Conservation (phyloP, 176 grass and related monocot species). For the Carex cristatella region DNA sequence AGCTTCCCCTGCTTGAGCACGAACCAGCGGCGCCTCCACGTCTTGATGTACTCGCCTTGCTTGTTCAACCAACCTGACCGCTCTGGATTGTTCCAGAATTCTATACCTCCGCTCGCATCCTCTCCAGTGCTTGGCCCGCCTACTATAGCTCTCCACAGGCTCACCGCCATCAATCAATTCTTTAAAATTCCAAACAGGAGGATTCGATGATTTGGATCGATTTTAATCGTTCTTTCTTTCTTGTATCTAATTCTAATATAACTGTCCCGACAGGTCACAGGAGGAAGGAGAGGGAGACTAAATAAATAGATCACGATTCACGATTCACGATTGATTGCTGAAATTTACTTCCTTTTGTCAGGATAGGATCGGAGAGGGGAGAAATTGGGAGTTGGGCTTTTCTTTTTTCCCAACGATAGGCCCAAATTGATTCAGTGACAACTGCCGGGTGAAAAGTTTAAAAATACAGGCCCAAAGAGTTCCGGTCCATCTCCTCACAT, state of each 20-base stretch:
- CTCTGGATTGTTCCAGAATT: constrained; percentile 84
- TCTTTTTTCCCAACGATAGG: not conserved
- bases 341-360: too few relatives aligned
- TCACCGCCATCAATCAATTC: constrained; percentile 42
- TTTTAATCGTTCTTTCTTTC: too few relatives aligned
- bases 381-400: not conserved
- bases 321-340: too few relatives aligned
- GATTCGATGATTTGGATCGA: not conserved
- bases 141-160: constrained; percentile 65
- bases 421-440: not conserved
- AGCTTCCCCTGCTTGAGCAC: constrained; percentile 91
- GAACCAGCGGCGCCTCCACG: constrained; percentile 95
- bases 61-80: constrained; percentile 80
- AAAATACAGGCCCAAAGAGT: not conserved
- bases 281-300: too few relatives aligned
- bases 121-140: constrained; percentile 11
- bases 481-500: too few relatives aligned
- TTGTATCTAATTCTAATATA: too few relatives aligned
- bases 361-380: too few relatives aligned
- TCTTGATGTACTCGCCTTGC: constrained; percentile 99
- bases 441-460: not conserved
- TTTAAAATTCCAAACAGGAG: not conserved
- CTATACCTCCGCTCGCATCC: constrained; percentile 44
- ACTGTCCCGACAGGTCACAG: too few relatives aligned
- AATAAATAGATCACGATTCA: too few relatives aligned